Conservation (phyloP, 306 rosid genomes). For the Prunus salicina region DNA sequence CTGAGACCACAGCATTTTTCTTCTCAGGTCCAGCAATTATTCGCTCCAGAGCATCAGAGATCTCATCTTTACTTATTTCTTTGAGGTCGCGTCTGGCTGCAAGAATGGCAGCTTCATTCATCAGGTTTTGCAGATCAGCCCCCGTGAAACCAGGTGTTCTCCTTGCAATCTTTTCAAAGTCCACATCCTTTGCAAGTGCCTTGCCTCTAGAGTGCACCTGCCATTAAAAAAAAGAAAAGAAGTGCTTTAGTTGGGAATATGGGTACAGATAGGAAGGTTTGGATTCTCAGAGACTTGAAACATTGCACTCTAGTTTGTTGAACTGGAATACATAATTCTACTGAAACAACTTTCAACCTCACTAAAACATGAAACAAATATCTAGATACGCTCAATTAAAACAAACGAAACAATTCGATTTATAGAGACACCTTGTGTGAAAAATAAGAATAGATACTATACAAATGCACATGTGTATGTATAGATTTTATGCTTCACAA, state of each 20-base stretch:
- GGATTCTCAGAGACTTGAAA: background rate
- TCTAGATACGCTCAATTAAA: background rate
- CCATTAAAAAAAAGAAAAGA: background rate
- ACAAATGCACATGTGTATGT: too few relatives aligned
- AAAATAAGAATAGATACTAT: too few relatives aligned
- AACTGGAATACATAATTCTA: background rate
- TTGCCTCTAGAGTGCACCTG: constrained; percentile 90
- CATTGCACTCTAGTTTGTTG: background rate
- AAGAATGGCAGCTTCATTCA: constrained; percentile 99
- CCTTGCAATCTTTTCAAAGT: constrained; percentile 91
- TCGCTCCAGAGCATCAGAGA: constrained; percentile 93
- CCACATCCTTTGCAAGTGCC: constrained; percentile 92
- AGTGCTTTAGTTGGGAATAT: background rate
- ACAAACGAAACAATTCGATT: background rate
- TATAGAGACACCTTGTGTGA: background rate
- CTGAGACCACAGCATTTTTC: constrained; percentile 97
- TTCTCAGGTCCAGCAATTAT: constrained; percentile 99
- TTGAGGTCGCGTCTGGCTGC: constrained; percentile 98
- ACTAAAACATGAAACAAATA: background rate
- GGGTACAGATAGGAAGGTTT: background rate
- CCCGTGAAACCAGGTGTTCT: constrained; percentile 97
- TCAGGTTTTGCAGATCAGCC: constrained; percentile 77
- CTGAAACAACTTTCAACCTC: background rate
- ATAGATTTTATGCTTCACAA: too few relatives aligned
- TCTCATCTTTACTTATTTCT: constrained; percentile 98